Evolutionary conservation across 2,329 filamentous ascomycete species (phyloP).

Genomic region (Hansfordia pulvinata): DNA sequence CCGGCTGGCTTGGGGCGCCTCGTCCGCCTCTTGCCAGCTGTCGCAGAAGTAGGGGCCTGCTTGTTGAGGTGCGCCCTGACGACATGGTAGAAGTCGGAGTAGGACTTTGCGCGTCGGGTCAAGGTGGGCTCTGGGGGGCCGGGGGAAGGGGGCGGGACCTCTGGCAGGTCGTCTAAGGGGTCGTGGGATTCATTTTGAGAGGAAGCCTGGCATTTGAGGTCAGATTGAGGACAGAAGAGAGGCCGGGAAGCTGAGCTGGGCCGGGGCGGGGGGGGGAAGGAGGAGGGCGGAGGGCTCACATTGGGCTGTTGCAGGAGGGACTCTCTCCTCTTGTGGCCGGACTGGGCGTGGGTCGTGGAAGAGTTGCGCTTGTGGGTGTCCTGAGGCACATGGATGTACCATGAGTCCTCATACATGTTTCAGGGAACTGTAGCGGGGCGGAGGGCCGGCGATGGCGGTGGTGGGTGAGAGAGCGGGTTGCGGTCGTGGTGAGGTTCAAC

Average conservation of each 20-base stretch:
- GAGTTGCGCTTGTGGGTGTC: conserved; percentile 35
- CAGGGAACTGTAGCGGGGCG: no score
- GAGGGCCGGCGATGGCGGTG: no score
- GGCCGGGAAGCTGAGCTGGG: conserved; percentile 7
- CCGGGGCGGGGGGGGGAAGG: conserved; percentile 1
- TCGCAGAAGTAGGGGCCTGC: no score
- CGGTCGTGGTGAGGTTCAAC: no score
- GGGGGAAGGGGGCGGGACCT: conserved; percentile 39
- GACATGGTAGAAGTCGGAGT: conserved; percentile 61
- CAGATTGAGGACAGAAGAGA: conserved; percentile 6
- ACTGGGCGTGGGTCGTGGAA: conserved; percentile 24
- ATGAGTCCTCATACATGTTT: conserved; percentile 70
- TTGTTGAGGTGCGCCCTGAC: conserved; percentile 42
- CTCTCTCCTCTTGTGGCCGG: conserved; percentile 51
- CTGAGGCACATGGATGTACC: conserved; percentile 66
- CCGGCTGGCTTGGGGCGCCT: conserved; percentile 25
- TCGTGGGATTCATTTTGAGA: conserved; percentile 37
- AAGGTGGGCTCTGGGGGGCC: conserved; percentile 54
- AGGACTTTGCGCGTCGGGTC: conserved; percentile 57
- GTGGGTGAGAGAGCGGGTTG: no score
- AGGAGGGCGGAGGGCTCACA: no score
- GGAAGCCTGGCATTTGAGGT: conserved; percentile 31
- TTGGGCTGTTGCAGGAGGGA: conserved; percentile 56
- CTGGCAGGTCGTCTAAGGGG: conserved; percentile 42
- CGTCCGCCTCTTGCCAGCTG: conserved; percentile 22